Evolutionary conservation across 2,329 filamentous ascomycete species (phyloP).

Genomic region (Botryosphaeria dothidea): DNA sequence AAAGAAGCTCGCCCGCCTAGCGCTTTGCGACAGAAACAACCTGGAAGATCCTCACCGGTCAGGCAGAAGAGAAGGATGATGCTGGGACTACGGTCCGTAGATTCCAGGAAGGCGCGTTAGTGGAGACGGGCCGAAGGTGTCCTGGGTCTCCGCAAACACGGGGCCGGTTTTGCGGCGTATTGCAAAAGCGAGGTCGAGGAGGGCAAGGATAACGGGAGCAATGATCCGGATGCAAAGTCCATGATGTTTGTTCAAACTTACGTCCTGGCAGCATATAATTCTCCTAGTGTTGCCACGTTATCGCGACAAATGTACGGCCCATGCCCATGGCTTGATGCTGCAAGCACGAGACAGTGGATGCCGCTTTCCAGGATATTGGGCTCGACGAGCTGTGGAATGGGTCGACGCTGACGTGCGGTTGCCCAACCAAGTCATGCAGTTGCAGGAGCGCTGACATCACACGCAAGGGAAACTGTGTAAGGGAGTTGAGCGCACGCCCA

Average conservation of each 20-base stretch:
- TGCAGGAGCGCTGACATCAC: slow-evolving; percentile 11
- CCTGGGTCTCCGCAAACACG: neutral
- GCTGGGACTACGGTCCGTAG: neutral
- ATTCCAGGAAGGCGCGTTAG: neutral
- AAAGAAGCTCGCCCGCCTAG: neutral
- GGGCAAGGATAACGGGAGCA: neutral
- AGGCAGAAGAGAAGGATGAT: neutral
- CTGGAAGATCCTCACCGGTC: neutral
- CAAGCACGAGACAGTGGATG: neutral
- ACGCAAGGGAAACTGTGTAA: slow-evolving; percentile 1
- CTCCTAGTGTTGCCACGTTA: neutral
- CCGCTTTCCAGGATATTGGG: neutral
- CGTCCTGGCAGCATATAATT: neutral
- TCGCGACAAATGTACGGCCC: neutral
- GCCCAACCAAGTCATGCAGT: slow-evolving; percentile 14
- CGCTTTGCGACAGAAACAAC: neutral
- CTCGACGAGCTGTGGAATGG: neutral
- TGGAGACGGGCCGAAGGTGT: neutral
- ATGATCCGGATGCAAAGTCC: neutral
- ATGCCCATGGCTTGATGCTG: neutral
- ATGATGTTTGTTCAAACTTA: neutral
- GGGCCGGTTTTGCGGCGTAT: neutral
- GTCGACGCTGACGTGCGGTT: slow-evolving; percentile 5
- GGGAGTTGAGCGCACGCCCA: neutral
- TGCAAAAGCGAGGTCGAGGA: neutral